Base-by-base conservation (phyloP, 768 basidiomycete genomes). In the Calocera cornea region DNA sequence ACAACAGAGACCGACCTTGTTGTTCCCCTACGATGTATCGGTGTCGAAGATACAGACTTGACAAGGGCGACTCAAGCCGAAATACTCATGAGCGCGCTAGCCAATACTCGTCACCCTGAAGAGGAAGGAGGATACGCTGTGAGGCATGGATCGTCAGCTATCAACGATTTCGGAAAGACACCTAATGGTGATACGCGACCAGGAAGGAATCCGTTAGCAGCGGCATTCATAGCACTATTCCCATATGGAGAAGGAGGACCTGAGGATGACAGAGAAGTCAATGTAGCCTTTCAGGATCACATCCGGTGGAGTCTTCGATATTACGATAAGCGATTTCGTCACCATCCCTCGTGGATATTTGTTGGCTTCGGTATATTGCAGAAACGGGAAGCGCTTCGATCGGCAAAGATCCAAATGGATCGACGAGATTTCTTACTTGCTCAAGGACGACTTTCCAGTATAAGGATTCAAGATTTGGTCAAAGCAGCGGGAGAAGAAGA, bases 181-280 rank as follows among this genome's bases (percentile, higher is more conserved):
- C 64, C 33, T 16, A 70, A 11, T n/a, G 24, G 75, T 74, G 1
- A 73, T 72, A 12, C 19, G 7, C 2, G 27, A 65, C 16, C 40
- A 19, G 27, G 40, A 0, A 2, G 16, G 19, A 71, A 71, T 65
- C 64, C 50, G 5, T 34, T 67, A 12, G 64, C 63, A 27, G 41
- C 64, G 7, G 24, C 66, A 12, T 80, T 78, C 54, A 78, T 77
- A 0, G 65, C 64, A 0, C 71, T 78, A 0, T 80, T 78, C 67
- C 78, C 79, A 2, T 80, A 78, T 71, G 79, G 77, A 0, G 27
- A 41, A 22, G 78, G 79, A 0, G 78, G 77, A 0, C 70, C 79
- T 38, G 78, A 80, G 64, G 47, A 65, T 16, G 22, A 34, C 1
- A 1, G 50, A 10, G 47, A 31, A 17, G 34, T 31, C 1, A n/a